These are phyloP conservation scores for Alternaria sp. DNA, from an alignment of 2,329 filamentous ascomycete species.

Conservation along the genomic window DNA sequence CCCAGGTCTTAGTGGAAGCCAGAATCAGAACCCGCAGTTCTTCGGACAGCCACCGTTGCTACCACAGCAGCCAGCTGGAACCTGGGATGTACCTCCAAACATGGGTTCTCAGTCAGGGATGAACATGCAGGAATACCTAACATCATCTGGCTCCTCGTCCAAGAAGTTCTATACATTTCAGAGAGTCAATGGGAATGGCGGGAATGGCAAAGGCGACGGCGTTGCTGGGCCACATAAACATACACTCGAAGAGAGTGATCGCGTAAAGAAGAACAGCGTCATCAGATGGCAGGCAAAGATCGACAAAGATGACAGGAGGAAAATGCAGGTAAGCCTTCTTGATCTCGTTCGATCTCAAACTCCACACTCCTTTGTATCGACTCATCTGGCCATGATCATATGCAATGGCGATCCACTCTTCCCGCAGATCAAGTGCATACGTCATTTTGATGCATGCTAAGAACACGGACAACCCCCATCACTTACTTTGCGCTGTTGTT, in stretches of 20 bases:
- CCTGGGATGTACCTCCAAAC: conserved; percentile 38
- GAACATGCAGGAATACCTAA: conserved; percentile 25
- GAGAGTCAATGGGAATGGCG: conserved; percentile 78
- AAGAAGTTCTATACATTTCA: conserved; percentile 72
- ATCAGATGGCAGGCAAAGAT: conserved; percentile 70
- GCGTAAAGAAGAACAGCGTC: conserved; percentile 82
- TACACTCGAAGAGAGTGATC: conserved; percentile 74
- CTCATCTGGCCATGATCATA: conserved; percentile 5
- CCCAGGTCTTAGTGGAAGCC: conserved; percentile 9
- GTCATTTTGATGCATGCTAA: conserved; percentile 23
- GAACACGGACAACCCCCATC: conserved; percentile 2
- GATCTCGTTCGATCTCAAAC: background rate
- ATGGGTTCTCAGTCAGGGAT: conserved; percentile 21
- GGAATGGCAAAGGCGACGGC: conserved; percentile 75
- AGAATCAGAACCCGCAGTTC: conserved; percentile 27
- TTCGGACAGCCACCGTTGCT: conserved; percentile 30
- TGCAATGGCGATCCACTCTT: conserved; percentile 8
- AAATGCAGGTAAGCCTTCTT: conserved; percentile 49
- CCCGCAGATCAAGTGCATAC: conserved; percentile 13
- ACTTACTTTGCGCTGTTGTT: conserved; percentile 3
- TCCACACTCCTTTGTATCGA: conserved; percentile 5
- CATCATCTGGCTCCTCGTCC: conserved; percentile 13
- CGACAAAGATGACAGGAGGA: conserved; percentile 70
- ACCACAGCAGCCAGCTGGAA: conserved; percentile 23
- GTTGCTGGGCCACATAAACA: conserved; percentile 78